Evolutionary conservation across 192 early-diverging fungal species (phyloP), one percentile per base, ranked within the genome.

Genomic region (Gaertneriomyces sp.): DNA sequence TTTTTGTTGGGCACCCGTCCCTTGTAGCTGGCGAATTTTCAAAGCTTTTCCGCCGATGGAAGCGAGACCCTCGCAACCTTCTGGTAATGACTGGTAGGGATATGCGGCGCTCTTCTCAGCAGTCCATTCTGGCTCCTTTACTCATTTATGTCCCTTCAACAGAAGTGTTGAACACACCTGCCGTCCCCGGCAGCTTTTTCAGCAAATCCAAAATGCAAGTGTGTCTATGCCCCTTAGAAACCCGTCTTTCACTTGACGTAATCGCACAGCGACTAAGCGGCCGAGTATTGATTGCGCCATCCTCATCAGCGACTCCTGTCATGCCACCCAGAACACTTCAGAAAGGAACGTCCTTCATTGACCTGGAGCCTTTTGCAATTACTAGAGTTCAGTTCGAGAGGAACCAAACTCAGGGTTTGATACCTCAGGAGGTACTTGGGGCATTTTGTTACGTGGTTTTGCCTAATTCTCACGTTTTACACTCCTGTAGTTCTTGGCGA

Each of bases 1-100:
- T 87, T 0, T 86, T 89, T 66, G 77, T 79, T 25, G 81, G 82
- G 0, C 76, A 79, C 59, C 69, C 77, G 0, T 74, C 71, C 40
- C 60, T 81, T 7, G 64, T 69, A 10, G 76, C 73, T 16, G 82
- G 82, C 6, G 73, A 77, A 6, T 74, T 71, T 52, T 69, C 70
- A 20, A 69, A 71, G 20, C 72, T 81, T 38, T 47, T 84, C 17
- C 61, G 74, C 11, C 72, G 70, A 54, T 84, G 82, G 82, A 70
- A 74, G 14, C 66, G 68, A 6, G 73, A 81, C 33, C 7, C 82
- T 5, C 68, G 61, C 3, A 84, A 81, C 46, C 60, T 75, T 0
- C 75, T 83, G 17, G 69, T 83, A 17, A 68, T 83, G 8, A 81
- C 76, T 45, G 81, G 81, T 78, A 64, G 45, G 68, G 4, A 10